A percentile compares a stretch with the other conserved stretches of the same genome.
Conservation (phyloP, 306 rosid genomes). For the Geum urbanum region DNA sequence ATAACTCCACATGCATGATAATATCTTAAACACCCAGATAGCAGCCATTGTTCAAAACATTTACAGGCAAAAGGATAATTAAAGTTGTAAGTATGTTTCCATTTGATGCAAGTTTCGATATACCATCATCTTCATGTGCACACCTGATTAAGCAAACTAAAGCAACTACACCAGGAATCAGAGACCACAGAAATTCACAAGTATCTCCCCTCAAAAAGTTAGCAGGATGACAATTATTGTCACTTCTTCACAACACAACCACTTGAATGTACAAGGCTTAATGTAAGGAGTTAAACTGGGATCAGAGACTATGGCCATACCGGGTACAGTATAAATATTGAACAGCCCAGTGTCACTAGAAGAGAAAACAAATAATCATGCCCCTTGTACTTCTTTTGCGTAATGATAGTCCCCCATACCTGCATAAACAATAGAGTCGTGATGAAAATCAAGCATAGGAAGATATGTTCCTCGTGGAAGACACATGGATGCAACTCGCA, state of each 20-base stretch:
- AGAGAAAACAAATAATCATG: slow-evolving; percentile 69
- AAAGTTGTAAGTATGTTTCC: not conserved
- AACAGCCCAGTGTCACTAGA: slow-evolving; percentile 82
- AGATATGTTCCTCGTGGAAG: slow-evolving; percentile 1
- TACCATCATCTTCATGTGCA: not conserved
- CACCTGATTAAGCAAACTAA: not conserved
- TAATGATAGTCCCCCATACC: slow-evolving; percentile 90
- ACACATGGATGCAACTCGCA: not conserved
- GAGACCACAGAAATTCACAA: not conserved
- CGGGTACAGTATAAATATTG: slow-evolving; percentile 83
- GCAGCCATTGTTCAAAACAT: slow-evolving; percentile 3
- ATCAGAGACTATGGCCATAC: slow-evolving; percentile 36
- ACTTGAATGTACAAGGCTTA: not conserved
- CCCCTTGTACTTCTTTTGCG: slow-evolving; percentile 84
- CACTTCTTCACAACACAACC: not conserved
- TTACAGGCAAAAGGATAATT: not conserved
- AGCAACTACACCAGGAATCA: not conserved
- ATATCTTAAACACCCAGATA: not conserved
- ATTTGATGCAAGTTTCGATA: not conserved
- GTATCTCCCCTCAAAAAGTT: not conserved
- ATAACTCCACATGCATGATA: not conserved
- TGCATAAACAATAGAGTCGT: slow-evolving; percentile 34
- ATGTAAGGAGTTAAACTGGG: not conserved
- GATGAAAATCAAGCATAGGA: slow-evolving; percentile 11
- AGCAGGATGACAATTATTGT: not conserved